Evolutionary conservation across 495 filamentous ascomycete species (phyloP).

Genomic region (Podospora pseudoanserina): DNA sequence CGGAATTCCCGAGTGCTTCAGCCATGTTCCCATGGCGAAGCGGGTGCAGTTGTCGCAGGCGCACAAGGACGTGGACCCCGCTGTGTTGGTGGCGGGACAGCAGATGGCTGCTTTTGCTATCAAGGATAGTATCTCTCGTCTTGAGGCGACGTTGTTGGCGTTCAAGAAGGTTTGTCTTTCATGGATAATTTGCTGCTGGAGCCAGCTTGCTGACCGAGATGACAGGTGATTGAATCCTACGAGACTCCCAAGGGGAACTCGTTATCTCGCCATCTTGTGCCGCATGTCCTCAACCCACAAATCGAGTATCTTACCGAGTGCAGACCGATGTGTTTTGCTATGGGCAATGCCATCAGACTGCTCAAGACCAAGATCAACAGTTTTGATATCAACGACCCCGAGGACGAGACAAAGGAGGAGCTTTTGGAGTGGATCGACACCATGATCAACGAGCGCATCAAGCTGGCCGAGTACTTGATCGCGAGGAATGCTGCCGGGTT

Average conservation of each 20-base stretch:
- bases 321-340: slow-evolving; percentile 85
- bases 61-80: slow-evolving; percentile 85
- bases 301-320: slow-evolving; percentile 91
- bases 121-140: slow-evolving; percentile 84
- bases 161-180: slow-evolving; percentile 70
- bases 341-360: slow-evolving; percentile 94
- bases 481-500: slow-evolving; percentile 63
- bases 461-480: slow-evolving; percentile 79
- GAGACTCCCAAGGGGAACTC: slow-evolving; percentile 79
- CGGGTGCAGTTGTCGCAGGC: slow-evolving; percentile 70
- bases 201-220: neutral
- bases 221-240: slow-evolving; percentile 84
- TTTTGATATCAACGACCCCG: slow-evolving; percentile 76
- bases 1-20: slow-evolving; percentile 66
- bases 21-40: slow-evolving; percentile 77
- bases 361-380: slow-evolving; percentile 84
- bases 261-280: slow-evolving; percentile 82
- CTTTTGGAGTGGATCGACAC: slow-evolving; percentile 78
- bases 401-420: slow-evolving; percentile 69
- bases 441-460: slow-evolving; percentile 88
- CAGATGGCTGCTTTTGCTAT: slow-evolving; percentile 88
- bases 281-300: slow-evolving; percentile 87
- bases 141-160: slow-evolving; percentile 79
- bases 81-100: slow-evolving; percentile 77
- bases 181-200: neutral